Evolutionary conservation across 192 early-diverging fungal genomes (phyloP), one percentile per base, ranked within the genome.

Genomic region (Physocladia obscura): DNA sequence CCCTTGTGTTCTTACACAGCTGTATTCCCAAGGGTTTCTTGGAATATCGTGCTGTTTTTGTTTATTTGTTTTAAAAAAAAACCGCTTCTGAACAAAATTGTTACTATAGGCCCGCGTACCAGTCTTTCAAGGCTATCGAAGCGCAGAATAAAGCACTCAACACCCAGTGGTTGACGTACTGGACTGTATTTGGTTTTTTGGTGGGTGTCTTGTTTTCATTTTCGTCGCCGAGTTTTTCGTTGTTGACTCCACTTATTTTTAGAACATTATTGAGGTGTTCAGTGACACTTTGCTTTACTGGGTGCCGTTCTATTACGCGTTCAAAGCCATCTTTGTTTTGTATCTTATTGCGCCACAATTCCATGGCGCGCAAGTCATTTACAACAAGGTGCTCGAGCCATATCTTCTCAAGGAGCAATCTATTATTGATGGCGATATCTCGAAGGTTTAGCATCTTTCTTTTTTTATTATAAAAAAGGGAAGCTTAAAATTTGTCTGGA

Each of bases 91-190:
- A n/a, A n/a, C n/a, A n/a, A n/a, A n/a, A n/a, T n/a, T n/a, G n/a
- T n/a, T n/a, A n/a, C 8, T 44, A 59, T 19, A 67, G 64, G 79
- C 94, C 95, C 57, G 94, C 93, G 26, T 98, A 94, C 73, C 88
- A 90, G 61, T 92, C 92, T 34, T 93, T 97, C 85, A 89, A 92
- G 72, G 95, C 95, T 22, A 87, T 98, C 63, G 96, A 98, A 76
- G 83, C 85, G 17, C 69, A 84, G 0, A 84, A 82, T 47, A 93
- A 87, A 73, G 81, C 82, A 3, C 91, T 93, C 74, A 92, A 95
- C 71, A 88, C 76, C 17, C 93, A 95, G 73, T 95, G 93, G 93
- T 56, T 64, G 8, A 62, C 52, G 4, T 52, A 73, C 37, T 68
- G 54, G 89, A 87, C 86, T 31, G 92, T 98, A 11, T 94, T 90